Conservation (phyloP, 1,284 basidiomycete species). For the Cystobasidium pallidum region DNA sequence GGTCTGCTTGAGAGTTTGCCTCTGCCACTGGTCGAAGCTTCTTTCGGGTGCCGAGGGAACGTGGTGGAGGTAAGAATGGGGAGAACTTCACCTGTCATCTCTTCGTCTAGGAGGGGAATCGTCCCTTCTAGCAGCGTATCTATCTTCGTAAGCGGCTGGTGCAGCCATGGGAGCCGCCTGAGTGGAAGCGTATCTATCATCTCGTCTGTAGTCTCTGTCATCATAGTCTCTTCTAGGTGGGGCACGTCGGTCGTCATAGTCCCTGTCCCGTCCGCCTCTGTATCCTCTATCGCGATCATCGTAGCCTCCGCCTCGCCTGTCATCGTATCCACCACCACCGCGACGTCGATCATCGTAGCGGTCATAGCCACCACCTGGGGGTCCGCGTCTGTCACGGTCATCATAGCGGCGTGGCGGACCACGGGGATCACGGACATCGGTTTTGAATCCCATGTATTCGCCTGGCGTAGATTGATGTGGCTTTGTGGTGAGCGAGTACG, state of each 20-base stretch:
- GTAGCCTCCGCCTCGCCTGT: slow-evolving; percentile 50
- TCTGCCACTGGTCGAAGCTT: no score
- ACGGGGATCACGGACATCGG: slow-evolving; percentile 58
- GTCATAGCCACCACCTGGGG: slow-evolving; percentile 57
- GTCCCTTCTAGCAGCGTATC: slow-evolving; percentile 50
- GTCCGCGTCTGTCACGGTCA: slow-evolving; percentile 56
- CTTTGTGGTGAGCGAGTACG: slow-evolving; percentile 90
- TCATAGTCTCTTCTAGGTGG: slow-evolving; percentile 44
- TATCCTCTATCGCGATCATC: slow-evolving; percentile 62
- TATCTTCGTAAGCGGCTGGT: slow-evolving; percentile 60
- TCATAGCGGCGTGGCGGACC: slow-evolving; percentile 20
- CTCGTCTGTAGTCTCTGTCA: slow-evolving; percentile 17
- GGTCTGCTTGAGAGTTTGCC: no score
- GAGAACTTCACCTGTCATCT: slow-evolving; percentile 38
- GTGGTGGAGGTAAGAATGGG: not conserved
- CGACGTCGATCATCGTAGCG: slow-evolving; percentile 55
- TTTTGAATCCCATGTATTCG: slow-evolving; percentile 93
- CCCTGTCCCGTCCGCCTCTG: slow-evolving; percentile 45
- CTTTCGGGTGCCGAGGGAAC: no score
- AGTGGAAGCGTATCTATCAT: slow-evolving; percentile 11
- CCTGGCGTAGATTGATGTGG: slow-evolving; percentile 96
- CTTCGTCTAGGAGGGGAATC: slow-evolving; percentile 29
- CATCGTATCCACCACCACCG: slow-evolving; percentile 50
- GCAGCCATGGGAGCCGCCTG: slow-evolving; percentile 46
- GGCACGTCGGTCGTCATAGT: slow-evolving; percentile 48